Evolutionary conservation across 2,329 filamentous ascomycete genomes (phyloP).

Genomic region (Paecilomyces sp.): DNA sequence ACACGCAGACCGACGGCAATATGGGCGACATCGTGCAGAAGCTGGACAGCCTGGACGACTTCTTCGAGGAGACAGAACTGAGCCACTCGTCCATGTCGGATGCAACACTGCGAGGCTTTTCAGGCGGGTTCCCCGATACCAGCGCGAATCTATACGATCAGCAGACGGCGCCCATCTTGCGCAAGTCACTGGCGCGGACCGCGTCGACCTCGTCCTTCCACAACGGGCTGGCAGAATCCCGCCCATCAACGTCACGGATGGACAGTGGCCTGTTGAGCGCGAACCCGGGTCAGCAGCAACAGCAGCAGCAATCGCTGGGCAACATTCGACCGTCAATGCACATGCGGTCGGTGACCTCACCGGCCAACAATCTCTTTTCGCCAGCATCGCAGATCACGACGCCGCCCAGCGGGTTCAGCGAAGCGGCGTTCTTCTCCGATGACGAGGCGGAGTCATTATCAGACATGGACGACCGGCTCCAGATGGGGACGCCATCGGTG

Average conservation of each 20-base stretch:
- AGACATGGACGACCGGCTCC: slow-evolving; percentile 66
- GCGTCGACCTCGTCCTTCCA: slow-evolving; percentile 72
- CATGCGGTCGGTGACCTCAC: slow-evolving; percentile 76
- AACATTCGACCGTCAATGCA: slow-evolving; percentile 61
- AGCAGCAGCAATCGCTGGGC: too few species aligned
- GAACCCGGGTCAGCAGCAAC: not conserved
- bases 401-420: slow-evolving; percentile 38
- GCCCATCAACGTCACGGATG: slow-evolving; percentile 50
- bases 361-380: slow-evolving; percentile 47
- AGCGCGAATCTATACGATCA: slow-evolving; percentile 85
- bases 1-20: slow-evolving; percentile 52
- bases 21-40: slow-evolving; percentile 78
- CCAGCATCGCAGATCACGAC: slow-evolving; percentile 27
- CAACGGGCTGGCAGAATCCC: slow-evolving; percentile 73
- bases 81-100: slow-evolving; percentile 42
- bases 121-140: slow-evolving; percentile 60
- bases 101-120: slow-evolving; percentile 40
- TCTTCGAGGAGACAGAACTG: slow-evolving; percentile 63
- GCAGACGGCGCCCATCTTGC: slow-evolving; percentile 81
- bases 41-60: slow-evolving; percentile 71
- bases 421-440: slow-evolving; percentile 62
- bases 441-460: slow-evolving; percentile 79
- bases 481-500: slow-evolving; percentile 16
- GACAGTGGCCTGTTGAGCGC: slow-evolving; percentile 25
- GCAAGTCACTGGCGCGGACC: slow-evolving; percentile 68